Evolutionary conservation across 2,329 filamentous ascomycete species (phyloP), one percentile per base, ranked within the genome.

Genomic region (Curvularia sp.): DNA sequence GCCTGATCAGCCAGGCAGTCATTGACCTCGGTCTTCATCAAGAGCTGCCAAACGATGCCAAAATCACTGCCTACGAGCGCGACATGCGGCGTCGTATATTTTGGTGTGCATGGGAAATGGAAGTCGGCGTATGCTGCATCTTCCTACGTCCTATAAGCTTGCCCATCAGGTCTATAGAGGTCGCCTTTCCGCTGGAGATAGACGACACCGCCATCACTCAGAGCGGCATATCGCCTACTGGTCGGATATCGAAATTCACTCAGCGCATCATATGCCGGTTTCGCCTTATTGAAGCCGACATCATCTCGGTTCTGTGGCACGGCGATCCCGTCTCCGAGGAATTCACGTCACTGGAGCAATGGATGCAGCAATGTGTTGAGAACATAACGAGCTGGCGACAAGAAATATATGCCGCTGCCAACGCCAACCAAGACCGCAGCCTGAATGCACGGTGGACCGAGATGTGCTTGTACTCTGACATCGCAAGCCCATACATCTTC

Each of bases 41-140:
- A 53, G 74, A 77, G 54, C 58, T 77, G 39, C 74, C 74, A 7
- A 66, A 70, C 15, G 67, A 75, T 41, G 30, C 61, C 15, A 60
- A 47, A 6, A 63, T 76, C 10, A 67, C 70, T 2, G 57, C 67
- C 5, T 73, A 72, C 43, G 59, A 74, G 48, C 73, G 74, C n/a
- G 74, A 77, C 46, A 75, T 75, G 73, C 65, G 74, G n/a, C 68
- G 74, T 26, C 72, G 74, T 15, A 50, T 77, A 39, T 77, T 77
- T 26, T 77, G 74, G 74, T 73, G 70, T 44, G 73, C 73, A 13
- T 77, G 73, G 73, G 74, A 77, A 44, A 76, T 76, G 74, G 74
- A 77, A 50, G 71, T 75, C 15, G 72, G 72, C 7, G 74, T 76
- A 1, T 75, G 73, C 44, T 72, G 67, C 26, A 73, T 74, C 42